A percentile compares a stretch with the other conserved stretches of the same genome.
These are phyloP conservation scores for Syzygium oleosum DNA, from an alignment of 345 rosid genomes.

Conservation along the genomic window DNA sequence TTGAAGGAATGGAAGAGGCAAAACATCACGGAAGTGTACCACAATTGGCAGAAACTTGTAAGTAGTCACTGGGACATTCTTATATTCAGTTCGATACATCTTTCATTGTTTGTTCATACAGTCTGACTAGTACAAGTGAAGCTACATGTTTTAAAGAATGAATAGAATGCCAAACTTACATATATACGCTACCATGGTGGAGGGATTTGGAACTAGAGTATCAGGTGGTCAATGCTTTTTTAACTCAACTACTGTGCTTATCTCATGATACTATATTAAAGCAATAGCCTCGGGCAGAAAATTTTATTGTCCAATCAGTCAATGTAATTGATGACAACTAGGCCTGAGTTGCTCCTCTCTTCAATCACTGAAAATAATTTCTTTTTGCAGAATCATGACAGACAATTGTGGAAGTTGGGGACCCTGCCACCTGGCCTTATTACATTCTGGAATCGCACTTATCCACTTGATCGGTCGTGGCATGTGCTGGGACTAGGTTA, in stretches of 20 bases:
- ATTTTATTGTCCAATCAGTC: not conserved
- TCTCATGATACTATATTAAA: not conserved
- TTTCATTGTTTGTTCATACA: not conserved
- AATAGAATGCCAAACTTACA: not conserved
- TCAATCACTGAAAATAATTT: not conserved
- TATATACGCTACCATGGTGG: not conserved
- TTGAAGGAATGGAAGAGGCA: conserved; percentile 83
- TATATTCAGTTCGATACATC: not conserved
- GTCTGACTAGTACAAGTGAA: not conserved
- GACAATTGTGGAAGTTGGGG: conserved; percentile 44
- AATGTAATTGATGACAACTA: not conserved
- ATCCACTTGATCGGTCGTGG: conserved; percentile 31
- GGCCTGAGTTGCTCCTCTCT: not conserved
- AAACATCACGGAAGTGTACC: conserved; percentile 83
- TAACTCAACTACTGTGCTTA: not conserved
- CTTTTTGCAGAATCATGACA: conserved; percentile 31
- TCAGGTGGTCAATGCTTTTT: not conserved
- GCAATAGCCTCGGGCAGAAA: not conserved
- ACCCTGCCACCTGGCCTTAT: conserved; percentile 48
- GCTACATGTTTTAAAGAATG: not conserved
- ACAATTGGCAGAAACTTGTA: conserved; percentile 94
- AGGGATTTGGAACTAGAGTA: not conserved
- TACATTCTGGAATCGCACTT: conserved; percentile 37
- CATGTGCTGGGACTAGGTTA: conserved; percentile 49
- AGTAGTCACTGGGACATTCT: conserved; percentile 1